A percentile compares a stretch with the other conserved stretches of the same genome.
These are phyloP conservation scores for Boletus patriciae DNA, from an alignment of 768 basidiomycete genomes.

Conservation along the genomic window DNA sequence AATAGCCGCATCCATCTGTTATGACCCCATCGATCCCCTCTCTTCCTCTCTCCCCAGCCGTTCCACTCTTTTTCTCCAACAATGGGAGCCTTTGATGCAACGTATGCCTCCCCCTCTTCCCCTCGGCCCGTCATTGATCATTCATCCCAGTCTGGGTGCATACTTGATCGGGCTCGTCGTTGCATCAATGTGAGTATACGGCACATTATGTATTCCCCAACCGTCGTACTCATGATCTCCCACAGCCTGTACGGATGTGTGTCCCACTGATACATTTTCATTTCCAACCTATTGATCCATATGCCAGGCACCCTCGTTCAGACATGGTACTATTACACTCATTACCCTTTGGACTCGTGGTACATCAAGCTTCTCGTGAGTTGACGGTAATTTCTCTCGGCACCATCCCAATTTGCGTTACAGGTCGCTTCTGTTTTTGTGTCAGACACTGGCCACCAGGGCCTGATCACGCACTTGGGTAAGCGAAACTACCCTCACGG, in stretches of 20 bases:
- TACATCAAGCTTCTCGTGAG: conserved; percentile 47
- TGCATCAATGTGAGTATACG: conserved; percentile 44
- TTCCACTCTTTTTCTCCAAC: background rate
- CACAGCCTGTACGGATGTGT: conserved; percentile 52
- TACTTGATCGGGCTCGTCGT: conserved; percentile 50
- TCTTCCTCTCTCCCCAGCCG: background rate
- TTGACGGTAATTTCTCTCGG: background rate
- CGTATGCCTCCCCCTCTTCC: conserved; percentile 25
- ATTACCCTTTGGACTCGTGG: conserved; percentile 53
- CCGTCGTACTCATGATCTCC: background rate
- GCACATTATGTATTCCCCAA: background rate
- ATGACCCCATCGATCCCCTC: background rate
- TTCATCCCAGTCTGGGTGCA: conserved; percentile 44
- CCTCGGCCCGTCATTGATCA: background rate
- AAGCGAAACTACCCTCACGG: background rate
- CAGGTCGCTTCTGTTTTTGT: conserved; percentile 51
- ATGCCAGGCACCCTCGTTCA: conserved; percentile 55
- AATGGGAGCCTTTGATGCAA: conserved; percentile 31
- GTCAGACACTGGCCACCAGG: conserved; percentile 56
- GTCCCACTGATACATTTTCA: conserved; percentile 1
- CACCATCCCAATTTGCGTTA: background rate
- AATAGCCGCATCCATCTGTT: background rate
- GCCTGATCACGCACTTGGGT: conserved; percentile 53
- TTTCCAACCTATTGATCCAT: background rate
- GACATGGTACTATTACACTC: conserved; percentile 54